Conservation (phyloP, 306 rosid species). For the Rosa lucieae region DNA sequence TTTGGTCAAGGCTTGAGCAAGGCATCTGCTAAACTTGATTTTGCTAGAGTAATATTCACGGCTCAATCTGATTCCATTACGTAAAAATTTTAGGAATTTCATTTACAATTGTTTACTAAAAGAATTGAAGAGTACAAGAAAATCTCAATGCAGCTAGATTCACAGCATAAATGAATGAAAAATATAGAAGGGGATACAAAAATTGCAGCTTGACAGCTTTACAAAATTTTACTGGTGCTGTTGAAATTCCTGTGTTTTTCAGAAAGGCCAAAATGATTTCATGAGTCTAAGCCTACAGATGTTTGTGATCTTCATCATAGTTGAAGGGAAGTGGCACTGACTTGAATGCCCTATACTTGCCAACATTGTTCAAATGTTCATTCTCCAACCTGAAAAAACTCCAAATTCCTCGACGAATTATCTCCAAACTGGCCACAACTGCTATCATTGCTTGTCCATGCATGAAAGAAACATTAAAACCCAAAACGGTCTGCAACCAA, state of each 20-base stretch:
- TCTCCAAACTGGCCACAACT: constrained; percentile 55
- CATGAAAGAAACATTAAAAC: constrained; percentile 37
- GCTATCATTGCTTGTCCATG: constrained; percentile 45
- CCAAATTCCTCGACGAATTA: constrained; percentile 77
- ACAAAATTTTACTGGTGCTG: neutral
- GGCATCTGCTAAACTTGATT: neutral
- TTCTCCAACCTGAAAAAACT: constrained; percentile 78
- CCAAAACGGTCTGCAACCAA: constrained; percentile 60
- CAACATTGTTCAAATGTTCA: constrained; percentile 80
- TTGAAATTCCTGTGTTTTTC: neutral
- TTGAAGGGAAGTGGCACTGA: constrained; percentile 73
- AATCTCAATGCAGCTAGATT: neutral
- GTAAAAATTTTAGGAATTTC: neutral
- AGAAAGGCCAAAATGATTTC: neutral
- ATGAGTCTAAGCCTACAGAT: constrained; percentile 26
- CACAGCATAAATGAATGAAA: neutral
- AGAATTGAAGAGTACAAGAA: neutral
- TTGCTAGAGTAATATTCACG: neutral
- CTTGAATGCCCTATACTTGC: constrained; percentile 77
- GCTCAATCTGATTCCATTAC: neutral
- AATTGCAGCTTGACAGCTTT: constrained; percentile 2
- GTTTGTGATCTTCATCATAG: constrained; percentile 60
- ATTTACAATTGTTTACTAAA: neutral
- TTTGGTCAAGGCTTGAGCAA: neutral
- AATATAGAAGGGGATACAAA: neutral